Evolutionary conservation across 495 filamentous ascomycete species (phyloP).

Genomic region (Podospora pseudocomata): DNA sequence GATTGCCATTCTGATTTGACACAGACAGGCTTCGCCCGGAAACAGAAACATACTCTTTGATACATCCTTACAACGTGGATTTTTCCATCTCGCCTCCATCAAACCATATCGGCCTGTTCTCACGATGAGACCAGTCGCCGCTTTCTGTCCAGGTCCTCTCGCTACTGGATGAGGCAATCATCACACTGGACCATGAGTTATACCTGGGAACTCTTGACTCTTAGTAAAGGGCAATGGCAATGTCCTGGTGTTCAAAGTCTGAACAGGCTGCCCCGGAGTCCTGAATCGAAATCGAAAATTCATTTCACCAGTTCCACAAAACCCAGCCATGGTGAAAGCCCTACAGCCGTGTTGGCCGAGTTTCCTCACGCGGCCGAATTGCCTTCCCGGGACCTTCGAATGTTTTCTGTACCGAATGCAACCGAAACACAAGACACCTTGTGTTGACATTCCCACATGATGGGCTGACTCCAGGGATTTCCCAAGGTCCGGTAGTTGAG

Average conservation of each 20-base stretch:
- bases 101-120: not conserved
- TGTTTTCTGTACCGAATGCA: not conserved
- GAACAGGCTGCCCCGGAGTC: not conserved
- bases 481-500: not conserved
- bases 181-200: not conserved
- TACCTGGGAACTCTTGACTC: not conserved
- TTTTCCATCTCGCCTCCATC: not conserved
- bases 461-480: not conserved
- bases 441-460: not conserved
- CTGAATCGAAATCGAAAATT: not conserved
- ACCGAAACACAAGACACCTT: not conserved
- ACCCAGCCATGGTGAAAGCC: not conserved
- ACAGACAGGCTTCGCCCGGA: not conserved
- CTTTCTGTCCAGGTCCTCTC: not conserved
- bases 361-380: conserved; percentile 7
- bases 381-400: not conserved
- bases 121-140: not conserved
- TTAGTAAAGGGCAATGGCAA: not conserved
- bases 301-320: not conserved
- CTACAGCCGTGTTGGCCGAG: conserved; percentile 7
- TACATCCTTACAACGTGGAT: not conserved
- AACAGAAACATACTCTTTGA: not conserved
- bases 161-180: not conserved
- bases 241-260: not conserved
- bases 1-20: too few species aligned